Conservation (phyloP, 352 stramenopile species). For the Globisporangium spinosum region DNA sequence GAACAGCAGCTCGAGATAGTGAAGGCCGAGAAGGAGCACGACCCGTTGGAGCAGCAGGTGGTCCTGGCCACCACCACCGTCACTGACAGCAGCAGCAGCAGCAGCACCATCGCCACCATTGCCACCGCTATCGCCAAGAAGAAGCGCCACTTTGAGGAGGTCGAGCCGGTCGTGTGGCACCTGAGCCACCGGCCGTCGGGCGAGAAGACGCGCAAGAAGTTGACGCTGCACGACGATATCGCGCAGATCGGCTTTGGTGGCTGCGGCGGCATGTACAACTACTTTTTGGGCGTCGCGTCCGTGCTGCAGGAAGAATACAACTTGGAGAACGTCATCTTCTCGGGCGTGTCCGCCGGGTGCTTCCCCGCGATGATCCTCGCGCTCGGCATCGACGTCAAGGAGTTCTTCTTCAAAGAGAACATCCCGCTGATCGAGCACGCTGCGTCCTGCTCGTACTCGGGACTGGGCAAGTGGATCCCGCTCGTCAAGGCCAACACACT, state of each 20-base stretch:
- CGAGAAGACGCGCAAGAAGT: slow-evolving; percentile 35
- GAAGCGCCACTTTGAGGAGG: slow-evolving; percentile 15
- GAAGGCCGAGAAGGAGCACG: neutral
- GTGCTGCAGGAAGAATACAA: slow-evolving; percentile 78
- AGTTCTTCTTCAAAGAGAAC: slow-evolving; percentile 86
- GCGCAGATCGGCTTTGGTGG: slow-evolving; percentile 78
- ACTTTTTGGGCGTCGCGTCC: slow-evolving; percentile 75
- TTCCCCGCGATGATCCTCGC: slow-evolving; percentile 68
- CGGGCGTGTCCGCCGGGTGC: slow-evolving; percentile 67
- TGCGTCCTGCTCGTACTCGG: slow-evolving; percentile 49
- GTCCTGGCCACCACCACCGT: neutral
- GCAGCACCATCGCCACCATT: neutral
- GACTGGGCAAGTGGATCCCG: slow-evolving; percentile 75
- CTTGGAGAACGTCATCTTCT: slow-evolving; percentile 69
- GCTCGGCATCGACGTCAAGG: slow-evolving; percentile 63
- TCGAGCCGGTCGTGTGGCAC: slow-evolving; percentile 29
- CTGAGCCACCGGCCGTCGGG: slow-evolving; percentile 18
- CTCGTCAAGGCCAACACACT: slow-evolving; percentile 69
- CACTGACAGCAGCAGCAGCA: neutral
- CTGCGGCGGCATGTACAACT: slow-evolving; percentile 87
- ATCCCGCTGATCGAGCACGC: slow-evolving; percentile 65
- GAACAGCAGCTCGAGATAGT: neutral
- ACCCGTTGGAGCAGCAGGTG: slow-evolving; percentile 1
- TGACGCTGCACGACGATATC: slow-evolving; percentile 53
- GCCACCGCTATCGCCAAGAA: neutral